These are phyloP conservation scores for Porcisia hertigi DNA, from an alignment of 208 protist species.

Conservation along the genomic window DNA sequence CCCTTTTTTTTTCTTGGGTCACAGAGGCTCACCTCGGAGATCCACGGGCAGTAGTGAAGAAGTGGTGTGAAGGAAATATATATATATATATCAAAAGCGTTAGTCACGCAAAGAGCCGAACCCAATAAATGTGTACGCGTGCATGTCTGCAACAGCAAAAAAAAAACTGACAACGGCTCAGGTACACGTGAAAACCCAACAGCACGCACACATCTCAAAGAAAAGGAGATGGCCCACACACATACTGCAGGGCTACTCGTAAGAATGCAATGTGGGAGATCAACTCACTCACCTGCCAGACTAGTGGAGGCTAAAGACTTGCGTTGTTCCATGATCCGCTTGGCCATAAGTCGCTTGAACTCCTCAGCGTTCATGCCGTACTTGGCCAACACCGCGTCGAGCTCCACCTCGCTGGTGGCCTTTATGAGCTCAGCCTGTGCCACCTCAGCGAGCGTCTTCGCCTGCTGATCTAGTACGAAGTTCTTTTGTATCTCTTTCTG, in stretches of 20 bases:
- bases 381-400: conserved; percentile 67
- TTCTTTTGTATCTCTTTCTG: conserved; percentile 92
- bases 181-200: neutral
- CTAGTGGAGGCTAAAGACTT: neutral
- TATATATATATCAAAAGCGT: neutral
- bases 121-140: neutral
- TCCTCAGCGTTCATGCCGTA: conserved; percentile 77
- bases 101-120: neutral
- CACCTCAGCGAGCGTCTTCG: conserved; percentile 57
- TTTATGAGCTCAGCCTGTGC: conserved; percentile 50
- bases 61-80: neutral
- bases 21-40: neutral
- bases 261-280: neutral
- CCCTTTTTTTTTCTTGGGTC: neutral
- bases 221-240: neutral
- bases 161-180: neutral
- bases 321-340: conserved; percentile 32
- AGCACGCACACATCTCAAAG: neutral
- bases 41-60: neutral
- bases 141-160: neutral
- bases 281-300: neutral
- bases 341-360: conserved; percentile 70
- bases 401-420: conserved; percentile 46
- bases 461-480: conserved; percentile 86
- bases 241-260: neutral